phyloP scores from a whole-genome alignment of 2,329 filamentous ascomycete species.

The Cercospora sp. region DNA sequence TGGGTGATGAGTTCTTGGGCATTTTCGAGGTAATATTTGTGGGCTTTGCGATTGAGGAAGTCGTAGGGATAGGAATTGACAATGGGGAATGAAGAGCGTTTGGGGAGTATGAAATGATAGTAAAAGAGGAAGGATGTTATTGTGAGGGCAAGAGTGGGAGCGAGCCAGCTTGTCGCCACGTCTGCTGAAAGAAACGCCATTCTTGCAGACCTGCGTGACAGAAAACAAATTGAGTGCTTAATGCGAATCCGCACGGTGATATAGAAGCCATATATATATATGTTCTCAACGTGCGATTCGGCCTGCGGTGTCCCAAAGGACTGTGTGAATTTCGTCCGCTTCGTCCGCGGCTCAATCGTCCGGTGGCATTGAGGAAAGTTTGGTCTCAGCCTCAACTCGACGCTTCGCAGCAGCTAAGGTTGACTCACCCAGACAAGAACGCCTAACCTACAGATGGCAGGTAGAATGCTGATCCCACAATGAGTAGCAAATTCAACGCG shows the following conservation, averaged over 20 bases:
- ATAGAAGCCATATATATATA: background rate
- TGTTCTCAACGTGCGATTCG: background rate
- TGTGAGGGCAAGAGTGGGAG: background rate
- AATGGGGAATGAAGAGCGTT: background rate
- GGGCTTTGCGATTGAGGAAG: constrained; percentile 5
- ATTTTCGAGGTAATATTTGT: background rate
- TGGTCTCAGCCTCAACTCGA: background rate
- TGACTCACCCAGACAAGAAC: background rate
- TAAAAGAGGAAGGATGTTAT: background rate
- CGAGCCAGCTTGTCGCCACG: background rate
- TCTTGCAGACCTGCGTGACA: background rate
- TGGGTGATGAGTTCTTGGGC: background rate
- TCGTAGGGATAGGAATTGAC: background rate
- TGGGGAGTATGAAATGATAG: background rate
- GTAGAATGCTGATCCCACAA: background rate
- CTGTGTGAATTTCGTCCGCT: background rate
- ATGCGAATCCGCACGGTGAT: background rate
- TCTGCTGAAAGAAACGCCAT: background rate
- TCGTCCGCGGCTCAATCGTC: background rate
- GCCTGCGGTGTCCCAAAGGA: background rate
- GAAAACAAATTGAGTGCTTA: background rate
- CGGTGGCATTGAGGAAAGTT: background rate
- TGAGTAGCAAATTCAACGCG: background rate
- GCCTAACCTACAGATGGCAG: background rate
- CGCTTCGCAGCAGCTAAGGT: background rate